Conservation (phyloP, 352 stramenopile species). For the Phytopythium boreale region DNA sequence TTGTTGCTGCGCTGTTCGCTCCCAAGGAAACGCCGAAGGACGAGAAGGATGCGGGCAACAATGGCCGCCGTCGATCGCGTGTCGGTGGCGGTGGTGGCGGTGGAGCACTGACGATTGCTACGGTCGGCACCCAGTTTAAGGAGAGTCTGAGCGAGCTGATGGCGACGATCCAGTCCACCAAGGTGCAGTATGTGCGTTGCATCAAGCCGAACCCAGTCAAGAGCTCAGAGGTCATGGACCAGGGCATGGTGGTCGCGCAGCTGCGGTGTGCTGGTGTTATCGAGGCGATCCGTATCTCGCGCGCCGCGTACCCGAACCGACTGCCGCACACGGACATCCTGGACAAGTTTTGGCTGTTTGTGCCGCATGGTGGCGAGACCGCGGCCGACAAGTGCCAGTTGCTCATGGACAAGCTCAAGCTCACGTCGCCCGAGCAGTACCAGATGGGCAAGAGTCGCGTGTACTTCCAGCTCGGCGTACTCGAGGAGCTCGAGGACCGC, state of each 20-base stretch:
- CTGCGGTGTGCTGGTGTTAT: slow-evolving; percentile 97
- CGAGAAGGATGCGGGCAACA: slow-evolving; percentile 14
- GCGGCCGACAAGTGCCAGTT: slow-evolving; percentile 66
- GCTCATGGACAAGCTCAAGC: slow-evolving; percentile 79
- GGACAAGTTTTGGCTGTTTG: slow-evolving; percentile 84
- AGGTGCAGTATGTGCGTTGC: slow-evolving; percentile 98
- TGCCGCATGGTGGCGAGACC: slow-evolving; percentile 52
- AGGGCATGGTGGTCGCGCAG: slow-evolving; percentile 94
- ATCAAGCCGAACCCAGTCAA: slow-evolving; percentile 98
- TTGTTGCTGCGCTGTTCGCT: slow-evolving; percentile 52
- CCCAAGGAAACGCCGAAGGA: slow-evolving; percentile 29
- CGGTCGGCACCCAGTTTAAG: slow-evolving; percentile 84
- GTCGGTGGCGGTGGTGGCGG: slow-evolving; percentile 30
- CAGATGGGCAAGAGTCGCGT: slow-evolving; percentile 86
- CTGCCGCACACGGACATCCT: slow-evolving; percentile 88
- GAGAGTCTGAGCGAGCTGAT: slow-evolving; percentile 93
- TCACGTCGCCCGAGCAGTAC: slow-evolving; percentile 69
- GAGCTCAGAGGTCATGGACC: slow-evolving; percentile 82
- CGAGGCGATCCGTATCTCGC: slow-evolving; percentile 97
- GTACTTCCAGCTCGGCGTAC: slow-evolving; percentile 84
- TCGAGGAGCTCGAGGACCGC: slow-evolving; percentile 83
- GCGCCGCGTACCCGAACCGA: slow-evolving; percentile 97
- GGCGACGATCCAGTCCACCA: slow-evolving; percentile 90
- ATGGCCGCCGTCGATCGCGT: background rate
- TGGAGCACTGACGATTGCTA: slow-evolving; percentile 53